Evolutionary conservation across 208 protist species (phyloP), one percentile per base, ranked within the genome.

Genomic region (Leptomonas pyrrhocoris): DNA sequence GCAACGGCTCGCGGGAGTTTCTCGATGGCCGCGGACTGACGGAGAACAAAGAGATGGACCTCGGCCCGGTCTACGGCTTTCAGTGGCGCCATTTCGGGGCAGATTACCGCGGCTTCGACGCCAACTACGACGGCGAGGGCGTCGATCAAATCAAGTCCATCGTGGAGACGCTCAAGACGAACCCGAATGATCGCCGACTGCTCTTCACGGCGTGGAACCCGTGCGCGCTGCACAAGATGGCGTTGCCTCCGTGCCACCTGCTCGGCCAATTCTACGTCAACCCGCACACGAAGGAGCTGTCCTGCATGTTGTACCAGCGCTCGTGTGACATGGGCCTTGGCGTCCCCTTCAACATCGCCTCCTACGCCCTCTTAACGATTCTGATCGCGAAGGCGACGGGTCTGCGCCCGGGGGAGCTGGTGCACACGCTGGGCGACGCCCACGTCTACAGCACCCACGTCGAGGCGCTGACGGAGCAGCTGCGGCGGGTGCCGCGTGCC

Each of bases 321-420:
- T 95, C 89, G n/a, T 97, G 92, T 69, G 98, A 98, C 82, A 98
- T 98, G 92, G 98, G 98, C 8, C 95, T 99, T 28, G 98, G 98
- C 18, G 98, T 99, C 18, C 98, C 98, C 9, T 99, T 99, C 86
- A 99, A 99, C 92, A 99, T 99, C 74, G 98, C 98, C 9, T 97
- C 86, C 36, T 99, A 99, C 83, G 45, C 98, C 12, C 85, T 99
- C 27, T 84, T 99, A 15, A 99, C 97, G 5, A 89, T 95, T 40
- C 73, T 99, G 40, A 90, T 97, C 27, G 95, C 95, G 15, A 93
- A 97, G 69, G 83, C 97, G 30, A 94, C 89, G 31, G 95, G 96
- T 13, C 88, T 99, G 50, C 89, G 92, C 54, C 94, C 95, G 1
- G 98, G 98, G 2, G 98, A 99, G 45, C 94, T 99, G 30, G 80